phyloP scores from a whole-genome alignment of 352 stramenopile species.

The Globisporangium paroecandrum region DNA sequence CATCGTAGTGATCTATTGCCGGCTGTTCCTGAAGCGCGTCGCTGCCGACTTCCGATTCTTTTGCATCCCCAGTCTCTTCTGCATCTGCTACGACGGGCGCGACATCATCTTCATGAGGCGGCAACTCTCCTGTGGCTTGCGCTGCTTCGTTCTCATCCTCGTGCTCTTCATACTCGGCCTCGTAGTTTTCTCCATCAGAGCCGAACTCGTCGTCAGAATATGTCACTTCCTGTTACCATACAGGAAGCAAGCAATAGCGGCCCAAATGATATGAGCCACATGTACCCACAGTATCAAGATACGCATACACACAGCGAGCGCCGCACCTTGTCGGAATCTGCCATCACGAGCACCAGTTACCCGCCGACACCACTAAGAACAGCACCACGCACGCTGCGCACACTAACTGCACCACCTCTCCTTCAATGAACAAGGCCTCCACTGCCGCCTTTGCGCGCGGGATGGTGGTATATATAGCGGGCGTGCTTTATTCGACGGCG shows the following conservation, averaged over 20 bases:
- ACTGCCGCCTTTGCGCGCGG: not conserved
- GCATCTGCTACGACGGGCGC: not conserved
- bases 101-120: not conserved
- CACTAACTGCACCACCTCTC: not conserved
- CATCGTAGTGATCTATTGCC: not conserved
- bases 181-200: constrained; percentile 22
- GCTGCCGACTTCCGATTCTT: not conserved
- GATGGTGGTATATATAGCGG: not conserved
- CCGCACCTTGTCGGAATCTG: constrained; percentile 20
- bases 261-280: not conserved
- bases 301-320: not conserved
- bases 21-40: not conserved
- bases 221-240: constrained; percentile 18
- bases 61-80: not conserved
- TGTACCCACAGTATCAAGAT: not conserved
- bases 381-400: not conserved
- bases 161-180: constrained; percentile 25
- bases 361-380: not conserved
- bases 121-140: not conserved
- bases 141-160: constrained; percentile 19
- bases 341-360: constrained; percentile 14
- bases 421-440: not conserved
- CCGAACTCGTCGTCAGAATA: constrained; percentile 60
- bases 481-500: not conserved
- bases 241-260: not conserved